Percentiles rank a stretch among this genome's conserved stretches.
Conservation (phyloP, 2,329 filamentous ascomycete species). For the Sporothrix variecibatus region DNA sequence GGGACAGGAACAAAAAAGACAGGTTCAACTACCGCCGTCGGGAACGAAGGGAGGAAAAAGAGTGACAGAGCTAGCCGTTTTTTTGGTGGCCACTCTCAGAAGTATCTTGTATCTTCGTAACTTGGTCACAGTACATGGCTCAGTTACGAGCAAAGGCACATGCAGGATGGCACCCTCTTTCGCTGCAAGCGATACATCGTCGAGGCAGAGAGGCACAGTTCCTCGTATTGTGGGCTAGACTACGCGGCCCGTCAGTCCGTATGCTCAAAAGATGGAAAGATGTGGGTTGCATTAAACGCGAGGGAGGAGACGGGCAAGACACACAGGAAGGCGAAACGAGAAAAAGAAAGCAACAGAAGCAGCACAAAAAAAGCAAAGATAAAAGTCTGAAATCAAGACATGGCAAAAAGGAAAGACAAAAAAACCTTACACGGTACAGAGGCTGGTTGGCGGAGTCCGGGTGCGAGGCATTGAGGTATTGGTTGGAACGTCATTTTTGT, state of each 20-base stretch:
- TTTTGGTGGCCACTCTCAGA: background rate
- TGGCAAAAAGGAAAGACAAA: constrained; percentile 1
- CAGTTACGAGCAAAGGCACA: background rate
- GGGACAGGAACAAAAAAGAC: background rate
- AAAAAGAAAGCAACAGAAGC: constrained; percentile 15
- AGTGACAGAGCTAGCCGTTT: background rate
- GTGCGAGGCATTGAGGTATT: background rate
- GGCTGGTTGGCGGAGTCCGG: background rate
- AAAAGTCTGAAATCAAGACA: background rate
- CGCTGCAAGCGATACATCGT: background rate
- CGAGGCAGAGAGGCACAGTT: background rate
- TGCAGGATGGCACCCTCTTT: background rate
- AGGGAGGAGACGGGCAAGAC: background rate
- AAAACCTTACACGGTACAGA: background rate
- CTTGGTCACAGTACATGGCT: background rate
- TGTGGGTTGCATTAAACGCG: background rate
- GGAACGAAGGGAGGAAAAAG: constrained; percentile 7
- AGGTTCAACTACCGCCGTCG: constrained; percentile 24
- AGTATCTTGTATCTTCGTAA: background rate
- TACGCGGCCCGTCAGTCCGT: background rate
- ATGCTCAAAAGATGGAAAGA: background rate
- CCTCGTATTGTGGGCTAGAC: constrained; percentile 9
- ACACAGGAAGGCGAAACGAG: constrained; percentile 14
- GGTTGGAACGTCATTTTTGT: background rate
- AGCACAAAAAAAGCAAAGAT: background rate